Evolutionary conservation across 2,329 filamentous ascomycete species (phyloP).

Genomic region (Rhynchosporium agropyri): DNA sequence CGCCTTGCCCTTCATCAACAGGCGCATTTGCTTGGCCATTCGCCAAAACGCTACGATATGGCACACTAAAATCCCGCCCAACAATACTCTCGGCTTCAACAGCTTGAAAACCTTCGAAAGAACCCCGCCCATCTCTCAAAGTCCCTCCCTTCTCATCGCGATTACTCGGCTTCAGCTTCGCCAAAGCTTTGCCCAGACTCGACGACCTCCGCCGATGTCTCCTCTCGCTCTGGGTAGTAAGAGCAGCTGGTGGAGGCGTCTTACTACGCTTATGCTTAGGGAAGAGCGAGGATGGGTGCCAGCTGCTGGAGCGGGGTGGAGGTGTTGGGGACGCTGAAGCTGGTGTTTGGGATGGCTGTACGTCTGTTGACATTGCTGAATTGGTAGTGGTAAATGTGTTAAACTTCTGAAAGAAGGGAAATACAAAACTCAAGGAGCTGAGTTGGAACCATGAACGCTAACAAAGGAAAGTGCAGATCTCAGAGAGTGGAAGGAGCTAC

Average conservation of each 20-base stretch:
- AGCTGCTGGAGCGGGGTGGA: conserved; percentile 13
- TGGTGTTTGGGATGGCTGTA: conserved; percentile 13
- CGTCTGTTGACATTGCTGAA: conserved; percentile 21
- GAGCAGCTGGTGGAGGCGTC: conserved; percentile 15
- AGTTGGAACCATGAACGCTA: neutral
- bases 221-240: conserved; percentile 5
- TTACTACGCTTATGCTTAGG: conserved; percentile 10
- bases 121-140: conserved; percentile 1
- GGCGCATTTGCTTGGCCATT: neutral
- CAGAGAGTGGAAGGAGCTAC: neutral
- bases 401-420: neutral
- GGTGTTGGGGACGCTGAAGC: conserved; percentile 1
- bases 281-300: conserved; percentile 15
- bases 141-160: conserved; percentile 15
- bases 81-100: neutral
- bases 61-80: neutral
- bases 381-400: conserved; percentile 7
- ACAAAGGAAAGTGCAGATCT: neutral
- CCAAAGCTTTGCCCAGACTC: conserved; percentile 10
- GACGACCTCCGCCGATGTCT: conserved; percentile 11
- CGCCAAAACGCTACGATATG: neutral
- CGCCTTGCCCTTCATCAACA: neutral
- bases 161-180: conserved; percentile 16
- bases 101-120: neutral
- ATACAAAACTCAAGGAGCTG: neutral